These are phyloP conservation scores for Sugiyamaella qingdaonensis DNA, from an alignment of 805 yeast genomes.

Conservation along the genomic window DNA sequence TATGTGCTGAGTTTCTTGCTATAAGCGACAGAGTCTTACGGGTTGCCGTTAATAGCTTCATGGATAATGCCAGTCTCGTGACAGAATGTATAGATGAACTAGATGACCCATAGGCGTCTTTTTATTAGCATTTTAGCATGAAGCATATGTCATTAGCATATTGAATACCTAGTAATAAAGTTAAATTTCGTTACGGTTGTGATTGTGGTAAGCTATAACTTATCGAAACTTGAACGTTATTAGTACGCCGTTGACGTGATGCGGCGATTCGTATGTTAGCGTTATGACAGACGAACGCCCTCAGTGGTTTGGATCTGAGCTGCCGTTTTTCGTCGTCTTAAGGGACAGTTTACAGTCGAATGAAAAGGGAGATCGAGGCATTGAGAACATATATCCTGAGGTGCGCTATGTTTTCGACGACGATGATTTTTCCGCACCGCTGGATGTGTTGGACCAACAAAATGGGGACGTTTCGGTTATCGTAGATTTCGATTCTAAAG, in stretches of 20 bases:
- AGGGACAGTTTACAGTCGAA: constrained; percentile 10
- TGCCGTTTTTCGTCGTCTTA: constrained; percentile 24
- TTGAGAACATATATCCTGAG: constrained; percentile 30
- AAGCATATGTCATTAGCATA: too few relatives aligned
- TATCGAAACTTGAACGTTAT: too few relatives aligned
- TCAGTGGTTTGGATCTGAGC: constrained; percentile 18
- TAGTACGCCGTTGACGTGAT: too few relatives aligned
- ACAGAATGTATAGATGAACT: constrained; percentile 78
- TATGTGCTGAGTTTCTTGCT: constrained; percentile 53
- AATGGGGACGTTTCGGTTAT: constrained; percentile 32
- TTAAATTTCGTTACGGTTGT: neutral
- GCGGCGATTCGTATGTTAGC: too few relatives aligned
- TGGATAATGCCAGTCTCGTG: constrained; percentile 72
- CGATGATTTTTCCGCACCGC: constrained; percentile 34
- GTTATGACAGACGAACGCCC: constrained; percentile 1
- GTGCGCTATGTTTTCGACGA: constrained; percentile 36
- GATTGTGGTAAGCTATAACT: too few relatives aligned
- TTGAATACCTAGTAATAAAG: neutral
- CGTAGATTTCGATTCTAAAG: constrained; percentile 36
- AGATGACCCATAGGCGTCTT: constrained; percentile 3
- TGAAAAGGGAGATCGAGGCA: neutral
- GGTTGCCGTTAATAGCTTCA: constrained; percentile 76
- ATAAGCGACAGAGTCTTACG: constrained; percentile 70
- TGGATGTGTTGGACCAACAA: constrained; percentile 30
- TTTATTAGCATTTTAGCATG: neutral